phyloP scores from a whole-genome alignment of 495 filamentous ascomycete species.

The Penicillium nucicola region DNA sequence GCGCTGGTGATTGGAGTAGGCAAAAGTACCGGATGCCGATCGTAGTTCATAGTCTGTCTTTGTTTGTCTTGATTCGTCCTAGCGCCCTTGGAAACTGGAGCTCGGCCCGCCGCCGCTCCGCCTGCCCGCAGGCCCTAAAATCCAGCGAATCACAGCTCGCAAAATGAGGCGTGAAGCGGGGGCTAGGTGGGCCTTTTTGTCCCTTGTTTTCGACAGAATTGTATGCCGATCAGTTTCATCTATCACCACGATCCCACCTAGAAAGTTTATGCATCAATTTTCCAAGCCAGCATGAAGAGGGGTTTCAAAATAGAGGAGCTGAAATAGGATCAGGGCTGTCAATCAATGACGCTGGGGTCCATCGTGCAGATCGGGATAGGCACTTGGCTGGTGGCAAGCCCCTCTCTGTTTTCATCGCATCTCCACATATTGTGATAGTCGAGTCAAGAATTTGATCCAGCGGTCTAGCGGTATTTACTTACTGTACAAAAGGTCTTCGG shows the following conservation, averaged over 20 bases:
- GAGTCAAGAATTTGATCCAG: background rate
- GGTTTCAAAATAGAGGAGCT: background rate
- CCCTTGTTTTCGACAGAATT: background rate
- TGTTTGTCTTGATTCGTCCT: too few relatives aligned
- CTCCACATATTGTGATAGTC: background rate
- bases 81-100: background rate
- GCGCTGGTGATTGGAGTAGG: background rate
- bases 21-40: background rate
- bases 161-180: too few relatives aligned
- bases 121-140: too few relatives aligned
- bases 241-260: background rate
- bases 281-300: background rate
- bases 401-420: background rate
- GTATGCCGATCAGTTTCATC: background rate
- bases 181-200: too few relatives aligned
- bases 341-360: background rate
- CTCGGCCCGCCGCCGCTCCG: conserved; percentile 1
- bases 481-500: background rate
- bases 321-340: background rate
- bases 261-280: background rate
- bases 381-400: background rate
- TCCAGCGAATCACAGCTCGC: too few relatives aligned
- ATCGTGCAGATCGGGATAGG: background rate
- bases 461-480: background rate
- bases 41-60: background rate